These are phyloP conservation scores for Russula abietina DNA, from an alignment of 768 basidiomycete genomes.

Conservation along the genomic window DNA sequence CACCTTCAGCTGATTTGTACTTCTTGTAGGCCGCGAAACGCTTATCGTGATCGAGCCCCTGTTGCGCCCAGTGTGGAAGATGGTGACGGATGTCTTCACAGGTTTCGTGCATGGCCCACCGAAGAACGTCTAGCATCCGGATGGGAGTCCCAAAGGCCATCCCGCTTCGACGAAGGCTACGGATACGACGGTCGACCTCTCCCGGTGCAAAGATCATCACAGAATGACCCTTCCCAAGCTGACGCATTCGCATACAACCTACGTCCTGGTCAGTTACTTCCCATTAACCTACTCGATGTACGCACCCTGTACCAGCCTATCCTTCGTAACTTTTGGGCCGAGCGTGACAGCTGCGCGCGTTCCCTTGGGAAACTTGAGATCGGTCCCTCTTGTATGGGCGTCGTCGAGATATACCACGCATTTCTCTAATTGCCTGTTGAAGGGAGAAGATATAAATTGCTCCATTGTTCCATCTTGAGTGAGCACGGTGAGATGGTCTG, in stretches of 20 bases:
- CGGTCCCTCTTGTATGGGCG: conserved; percentile 48
- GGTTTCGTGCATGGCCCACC: conserved; percentile 21
- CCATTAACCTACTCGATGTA: neutral
- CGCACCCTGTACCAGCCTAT: conserved; percentile 45
- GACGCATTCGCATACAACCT: conserved; percentile 24
- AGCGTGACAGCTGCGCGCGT: conserved; percentile 44
- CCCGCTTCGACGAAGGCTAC: neutral
- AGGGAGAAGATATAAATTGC: conserved; percentile 36
- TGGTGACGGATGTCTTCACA: conserved; percentile 18
- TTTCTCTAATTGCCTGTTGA: conserved; percentile 32
- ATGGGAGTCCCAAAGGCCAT: neutral
- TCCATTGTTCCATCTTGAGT: conserved; percentile 35
- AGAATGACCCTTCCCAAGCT: conserved; percentile 20
- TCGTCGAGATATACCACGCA: conserved; percentile 50
- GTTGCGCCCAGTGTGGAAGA: conserved; percentile 15
- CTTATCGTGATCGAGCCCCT: conserved; percentile 9
- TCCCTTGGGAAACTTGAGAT: conserved; percentile 43
- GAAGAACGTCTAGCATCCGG: conserved; percentile 13
- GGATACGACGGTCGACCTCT: conserved; percentile 19
- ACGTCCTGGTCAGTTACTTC: neutral
- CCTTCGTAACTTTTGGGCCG: conserved; percentile 47
- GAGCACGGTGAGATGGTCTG: conserved; percentile 35
- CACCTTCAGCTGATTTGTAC: neutral
- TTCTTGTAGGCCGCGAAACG: conserved; percentile 2
- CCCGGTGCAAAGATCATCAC: conserved; percentile 17